Percentiles rank a stretch among this genome's conserved stretches.
Evolutionary conservation across 2,329 filamentous ascomycete species (phyloP).

Genomic region (Thielaviopsis euricoi): DNA sequence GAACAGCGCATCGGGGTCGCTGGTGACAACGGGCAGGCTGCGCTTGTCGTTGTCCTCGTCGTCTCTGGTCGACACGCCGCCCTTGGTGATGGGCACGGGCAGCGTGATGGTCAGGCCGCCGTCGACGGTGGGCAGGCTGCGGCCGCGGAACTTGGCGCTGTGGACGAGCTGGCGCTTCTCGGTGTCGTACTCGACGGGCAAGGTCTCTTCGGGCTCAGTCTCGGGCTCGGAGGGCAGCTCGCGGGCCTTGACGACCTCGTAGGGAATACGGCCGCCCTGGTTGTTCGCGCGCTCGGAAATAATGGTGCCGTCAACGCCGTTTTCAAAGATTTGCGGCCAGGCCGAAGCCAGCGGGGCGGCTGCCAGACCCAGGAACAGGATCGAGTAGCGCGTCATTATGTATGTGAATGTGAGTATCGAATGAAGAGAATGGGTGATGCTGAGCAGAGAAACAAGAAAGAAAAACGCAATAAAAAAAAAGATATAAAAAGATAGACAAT

Average conservation of each 20-base stretch:
- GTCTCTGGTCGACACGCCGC: neutral
- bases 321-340: constrained; percentile 11
- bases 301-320: neutral
- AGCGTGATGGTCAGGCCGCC: constrained; percentile 1
- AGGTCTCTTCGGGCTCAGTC: neutral
- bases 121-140: neutral
- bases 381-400: constrained; percentile 5
- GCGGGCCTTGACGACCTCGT: neutral
- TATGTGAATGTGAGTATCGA: neutral
- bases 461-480: neutral
- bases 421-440: too few species aligned
- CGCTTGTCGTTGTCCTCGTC: neutral
- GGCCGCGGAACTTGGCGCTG: neutral
- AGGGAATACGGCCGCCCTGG: neutral
- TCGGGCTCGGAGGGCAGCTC: neutral
- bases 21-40: neutral
- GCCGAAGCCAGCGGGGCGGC: constrained; percentile 5
- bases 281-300: neutral
- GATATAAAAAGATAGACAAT: neutral
- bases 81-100: constrained; percentile 1
- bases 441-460: neutral
- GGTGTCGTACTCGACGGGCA: neutral
- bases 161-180: constrained; percentile 1
- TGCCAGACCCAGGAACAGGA: constrained; percentile 4
- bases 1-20: neutral